Evolutionary conservation across 2,329 filamentous ascomycete species (phyloP).

Genomic region (Didymosphaeria variabile): DNA sequence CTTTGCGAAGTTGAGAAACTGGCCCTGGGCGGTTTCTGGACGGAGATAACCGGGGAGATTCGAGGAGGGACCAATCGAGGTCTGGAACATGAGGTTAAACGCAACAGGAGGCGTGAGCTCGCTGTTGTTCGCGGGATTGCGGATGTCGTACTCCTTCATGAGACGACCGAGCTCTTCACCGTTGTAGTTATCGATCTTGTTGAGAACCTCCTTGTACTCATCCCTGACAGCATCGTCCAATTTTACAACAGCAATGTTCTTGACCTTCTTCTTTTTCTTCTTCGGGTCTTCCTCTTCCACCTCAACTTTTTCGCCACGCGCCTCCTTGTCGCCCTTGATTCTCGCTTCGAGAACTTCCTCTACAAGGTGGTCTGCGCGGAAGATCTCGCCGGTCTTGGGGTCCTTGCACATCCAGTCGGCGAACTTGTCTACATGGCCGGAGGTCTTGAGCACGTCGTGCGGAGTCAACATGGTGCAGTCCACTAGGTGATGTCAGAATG

Average conservation of each 20-base stretch:
- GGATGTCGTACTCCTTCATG: conserved; percentile 88
- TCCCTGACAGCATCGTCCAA: conserved; percentile 85
- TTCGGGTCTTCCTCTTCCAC: conserved; percentile 80
- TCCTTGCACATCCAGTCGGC: conserved; percentile 99
- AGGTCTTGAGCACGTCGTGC: conserved; percentile 90
- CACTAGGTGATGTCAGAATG: conserved; percentile 55
- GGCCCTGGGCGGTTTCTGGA: conserved; percentile 96
- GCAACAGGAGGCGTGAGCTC: conserved; percentile 82
- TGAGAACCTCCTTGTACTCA: conserved; percentile 91
- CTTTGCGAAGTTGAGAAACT: conserved; percentile 97
- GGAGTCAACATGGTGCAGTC: conserved; percentile 95
- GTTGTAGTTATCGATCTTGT: conserved; percentile 94
- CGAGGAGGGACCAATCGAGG: conserved; percentile 89
- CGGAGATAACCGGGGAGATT: conserved; percentile 72
- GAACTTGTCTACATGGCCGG: conserved; percentile 96
- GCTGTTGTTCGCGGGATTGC: conserved; percentile 81
- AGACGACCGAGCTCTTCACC: conserved; percentile 85
- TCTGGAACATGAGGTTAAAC: conserved; percentile 99
- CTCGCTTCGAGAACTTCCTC: conserved; percentile 90
- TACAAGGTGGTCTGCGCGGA: conserved; percentile 95
- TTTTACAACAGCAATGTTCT: conserved; percentile 71
- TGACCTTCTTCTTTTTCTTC: conserved; percentile 88
- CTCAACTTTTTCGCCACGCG: conserved; percentile 79
- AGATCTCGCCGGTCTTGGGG: conserved; percentile 94
- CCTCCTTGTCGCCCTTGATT: conserved; percentile 90